phyloP scores from a whole-genome alignment of 257 asterid genomes.

The Solanum lignicaule region DNA sequence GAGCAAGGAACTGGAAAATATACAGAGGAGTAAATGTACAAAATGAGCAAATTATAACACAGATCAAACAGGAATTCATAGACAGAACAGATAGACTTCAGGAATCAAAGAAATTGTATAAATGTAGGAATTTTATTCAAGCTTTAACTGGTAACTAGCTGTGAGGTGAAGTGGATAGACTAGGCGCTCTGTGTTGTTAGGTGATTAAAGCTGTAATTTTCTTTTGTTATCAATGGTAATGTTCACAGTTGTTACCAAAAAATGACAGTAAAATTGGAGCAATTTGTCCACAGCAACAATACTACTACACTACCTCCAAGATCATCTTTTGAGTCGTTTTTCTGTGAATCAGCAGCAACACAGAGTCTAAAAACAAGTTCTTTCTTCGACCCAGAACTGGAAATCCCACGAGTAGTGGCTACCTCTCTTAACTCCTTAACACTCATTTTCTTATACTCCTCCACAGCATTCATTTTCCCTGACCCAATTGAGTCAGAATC shows the following conservation, averaged over 20 bases:
- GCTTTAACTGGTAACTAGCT: neutral
- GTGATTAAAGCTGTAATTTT: neutral
- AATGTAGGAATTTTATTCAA: neutral
- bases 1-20: neutral
- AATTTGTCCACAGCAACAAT: neutral
- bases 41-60: neutral
- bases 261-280: neutral
- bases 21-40: neutral
- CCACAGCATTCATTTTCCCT: conserved; percentile 32
- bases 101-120: neutral
- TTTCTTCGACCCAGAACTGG: conserved; percentile 49
- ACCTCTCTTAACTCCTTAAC: conserved; percentile 62
- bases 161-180: neutral
- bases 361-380: conserved; percentile 62
- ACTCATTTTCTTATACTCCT: conserved; percentile 42
- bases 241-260: neutral
- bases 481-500: conserved; percentile 22
- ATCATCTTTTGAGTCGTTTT: neutral
- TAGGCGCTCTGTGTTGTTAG: no score
- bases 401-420: conserved; percentile 47
- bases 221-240: neutral
- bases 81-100: neutral
- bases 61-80: neutral
- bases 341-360: conserved; percentile 8
- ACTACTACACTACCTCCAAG: conserved; percentile 21